Base-by-base conservation (phyloP, 2,329 filamentous ascomycete species). In the Fusarium austroafricanum region DNA sequence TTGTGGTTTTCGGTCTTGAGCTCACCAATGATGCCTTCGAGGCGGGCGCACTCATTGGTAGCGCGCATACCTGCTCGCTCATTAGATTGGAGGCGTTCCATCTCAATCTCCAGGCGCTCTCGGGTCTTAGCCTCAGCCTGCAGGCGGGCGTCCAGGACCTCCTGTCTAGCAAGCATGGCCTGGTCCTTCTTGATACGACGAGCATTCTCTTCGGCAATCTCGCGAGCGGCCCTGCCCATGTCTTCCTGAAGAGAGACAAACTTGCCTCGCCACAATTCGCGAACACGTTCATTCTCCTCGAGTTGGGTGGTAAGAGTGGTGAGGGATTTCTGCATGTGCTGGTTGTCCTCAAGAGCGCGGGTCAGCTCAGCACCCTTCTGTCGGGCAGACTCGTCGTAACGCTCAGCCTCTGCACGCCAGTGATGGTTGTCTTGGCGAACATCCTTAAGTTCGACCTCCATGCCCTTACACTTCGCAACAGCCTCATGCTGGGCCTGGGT, bases 171-270 rank as follows among this genome's bases (percentile, higher is more conserved):
- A 69, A 94, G 83, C 69, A 92, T 87, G 60, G 93, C 90, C 70
- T 92, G 89, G 76, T 96, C 92, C 76, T 91, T 91, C 80, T 92
- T 91, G 73, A 89, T 88, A 80, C 92, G 94, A 35, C 87, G 85
- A 29, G 91, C 89, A 75, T 94, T 95, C 75, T 98, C 94, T 72
- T 92, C 89, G 21, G 91, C 89, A 65, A 97, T 89, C 65, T 97
- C 91, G 45, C 89, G 88, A 53, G 92, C 90, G 47, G 93, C 92
- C 56, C 84, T 84, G 31, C 89, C 87, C 90, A 98, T 95, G 71
- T 97, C 93, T 67, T 93, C 88, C 79, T 98, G 94, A 38, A 99
- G 83, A 61, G 89, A 89, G 71, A 95, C 88, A 74, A 97, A 92
- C 79, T 96, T 97, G 76, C 84, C 84, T 70, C 93, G 90, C 87